Evolutionary conservation across 805 yeast species (phyloP).

Genomic region (Pichia deserticola): DNA sequence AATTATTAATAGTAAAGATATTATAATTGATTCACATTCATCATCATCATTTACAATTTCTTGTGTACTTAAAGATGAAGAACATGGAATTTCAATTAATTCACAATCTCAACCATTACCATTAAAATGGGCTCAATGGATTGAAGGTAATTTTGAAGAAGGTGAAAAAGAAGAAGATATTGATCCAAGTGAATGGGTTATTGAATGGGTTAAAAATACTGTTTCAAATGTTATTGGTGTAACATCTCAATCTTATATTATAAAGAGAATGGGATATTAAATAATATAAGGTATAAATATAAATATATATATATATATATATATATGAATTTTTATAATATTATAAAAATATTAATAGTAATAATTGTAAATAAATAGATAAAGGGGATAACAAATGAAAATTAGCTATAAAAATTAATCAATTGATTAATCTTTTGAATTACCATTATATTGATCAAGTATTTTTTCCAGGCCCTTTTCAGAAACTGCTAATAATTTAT

Average conservation of each 20-base stretch:
- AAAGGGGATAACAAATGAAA: no score
- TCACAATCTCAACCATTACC: slow-evolving; percentile 90
- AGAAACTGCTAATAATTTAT: slow-evolving; percentile 45
- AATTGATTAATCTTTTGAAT: slow-evolving; percentile 2
- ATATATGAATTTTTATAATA: no score
- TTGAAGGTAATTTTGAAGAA: slow-evolving; percentile 38
- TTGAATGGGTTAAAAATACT: slow-evolving; percentile 74
- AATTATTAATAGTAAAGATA: slow-evolving; percentile 20
- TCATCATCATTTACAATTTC: slow-evolving; percentile 65
- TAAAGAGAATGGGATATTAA: slow-evolving; percentile 76
- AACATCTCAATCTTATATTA: slow-evolving; percentile 83
- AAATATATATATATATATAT: not conserved
- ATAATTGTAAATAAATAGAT: no score
- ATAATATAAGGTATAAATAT: not conserved
- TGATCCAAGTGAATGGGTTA: slow-evolving; percentile 79
- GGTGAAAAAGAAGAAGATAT: slow-evolving; percentile 18
- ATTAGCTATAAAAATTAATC: no score
- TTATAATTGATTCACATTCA: slow-evolving; percentile 39
- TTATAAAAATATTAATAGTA: no score
- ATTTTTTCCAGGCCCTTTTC: slow-evolving; percentile 36
- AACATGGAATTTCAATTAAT: slow-evolving; percentile 65
- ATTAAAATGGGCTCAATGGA: slow-evolving; percentile 86
- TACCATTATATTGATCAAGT: slow-evolving; percentile 30
- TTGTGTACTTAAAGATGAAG: slow-evolving; percentile 67
- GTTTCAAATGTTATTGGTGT: slow-evolving; percentile 75